Evolutionary conservation across 352 stramenopile species (phyloP).

Genomic region (Phytopythium litorale): DNA sequence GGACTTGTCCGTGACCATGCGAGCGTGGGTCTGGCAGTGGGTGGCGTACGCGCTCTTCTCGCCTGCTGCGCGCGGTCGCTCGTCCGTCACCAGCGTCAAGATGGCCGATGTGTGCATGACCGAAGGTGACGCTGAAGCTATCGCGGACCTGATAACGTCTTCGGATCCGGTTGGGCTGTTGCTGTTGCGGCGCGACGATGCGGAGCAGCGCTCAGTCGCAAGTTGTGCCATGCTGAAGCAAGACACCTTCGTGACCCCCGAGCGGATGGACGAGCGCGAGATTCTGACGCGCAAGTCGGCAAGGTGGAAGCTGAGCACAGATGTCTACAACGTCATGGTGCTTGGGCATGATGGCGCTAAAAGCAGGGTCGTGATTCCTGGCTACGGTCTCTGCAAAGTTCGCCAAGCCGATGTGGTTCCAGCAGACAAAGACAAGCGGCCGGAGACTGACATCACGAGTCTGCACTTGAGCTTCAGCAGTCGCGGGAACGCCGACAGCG

Average conservation of each 20-base stretch:
- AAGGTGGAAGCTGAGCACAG: background rate
- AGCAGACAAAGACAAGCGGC: background rate
- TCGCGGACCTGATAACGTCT: background rate
- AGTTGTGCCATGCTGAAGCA: background rate
- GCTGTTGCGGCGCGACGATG: background rate
- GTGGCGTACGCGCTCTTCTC: conserved; percentile 2
- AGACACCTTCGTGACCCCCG: background rate
- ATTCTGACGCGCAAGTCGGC: background rate
- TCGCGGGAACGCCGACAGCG: background rate
- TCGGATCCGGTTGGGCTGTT: background rate
- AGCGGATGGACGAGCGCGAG: background rate
- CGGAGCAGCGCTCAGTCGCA: background rate
- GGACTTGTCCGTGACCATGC: background rate
- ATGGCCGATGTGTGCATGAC: background rate
- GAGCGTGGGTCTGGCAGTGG: background rate
- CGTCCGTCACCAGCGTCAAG: background rate
- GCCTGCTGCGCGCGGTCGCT: background rate
- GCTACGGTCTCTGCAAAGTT: background rate
- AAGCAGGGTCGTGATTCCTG: background rate
- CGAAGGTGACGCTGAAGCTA: background rate
- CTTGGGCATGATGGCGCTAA: background rate
- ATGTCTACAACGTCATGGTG: background rate
- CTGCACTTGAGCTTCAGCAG: background rate
- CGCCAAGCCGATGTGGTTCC: background rate
- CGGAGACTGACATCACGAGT: background rate